These are phyloP conservation scores for Calonectria hawksworthii DNA, from an alignment of 2,329 filamentous ascomycete genomes.

Conservation along the genomic window DNA sequence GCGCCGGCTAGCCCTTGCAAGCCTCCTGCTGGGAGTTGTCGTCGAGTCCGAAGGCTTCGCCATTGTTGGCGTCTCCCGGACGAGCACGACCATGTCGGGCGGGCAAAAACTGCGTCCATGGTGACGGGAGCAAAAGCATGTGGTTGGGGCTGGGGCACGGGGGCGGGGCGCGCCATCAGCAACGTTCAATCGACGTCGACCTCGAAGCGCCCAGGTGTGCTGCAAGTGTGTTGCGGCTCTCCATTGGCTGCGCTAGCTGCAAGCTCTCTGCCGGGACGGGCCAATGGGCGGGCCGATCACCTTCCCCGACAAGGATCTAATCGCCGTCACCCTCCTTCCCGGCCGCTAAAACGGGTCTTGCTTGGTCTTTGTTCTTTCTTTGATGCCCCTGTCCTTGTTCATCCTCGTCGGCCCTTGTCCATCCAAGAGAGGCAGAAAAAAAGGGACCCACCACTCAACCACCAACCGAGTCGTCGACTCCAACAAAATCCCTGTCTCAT, in stretches of 20 bases:
- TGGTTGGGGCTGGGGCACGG: conserved; percentile 51
- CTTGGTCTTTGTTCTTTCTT: conserved; percentile 17
- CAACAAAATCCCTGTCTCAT: conserved; percentile 17
- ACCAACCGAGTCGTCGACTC: conserved; percentile 21
- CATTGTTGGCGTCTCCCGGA: conserved; percentile 16
- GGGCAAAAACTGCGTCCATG: conserved; percentile 30
- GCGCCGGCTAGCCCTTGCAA: conserved; percentile 14
- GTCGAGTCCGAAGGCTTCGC: conserved; percentile 22
- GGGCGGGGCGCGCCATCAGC: conserved; percentile 44
- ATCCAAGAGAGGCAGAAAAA: not conserved
- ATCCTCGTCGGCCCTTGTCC: conserved; percentile 7
- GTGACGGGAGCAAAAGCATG: conserved; percentile 41
- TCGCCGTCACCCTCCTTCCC: conserved; percentile 47
- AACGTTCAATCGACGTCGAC: conserved; percentile 50
- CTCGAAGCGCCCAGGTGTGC: conserved; percentile 51
- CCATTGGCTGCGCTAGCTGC: conserved; percentile 53
- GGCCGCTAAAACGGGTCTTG: conserved; percentile 37
- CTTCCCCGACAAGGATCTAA: conserved; percentile 51
- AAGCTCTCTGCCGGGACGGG: conserved; percentile 42
- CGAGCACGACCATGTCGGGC: conserved; percentile 24
- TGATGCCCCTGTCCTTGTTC: conserved; percentile 8
- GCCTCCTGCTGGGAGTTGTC: conserved; percentile 1
- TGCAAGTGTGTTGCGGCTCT: conserved; percentile 47
- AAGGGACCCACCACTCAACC: conserved; percentile 21
- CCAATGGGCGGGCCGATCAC: conserved; percentile 55